phyloP scores from a whole-genome alignment of 139 green algal genomes.

The Pleodorina starrii region DNA sequence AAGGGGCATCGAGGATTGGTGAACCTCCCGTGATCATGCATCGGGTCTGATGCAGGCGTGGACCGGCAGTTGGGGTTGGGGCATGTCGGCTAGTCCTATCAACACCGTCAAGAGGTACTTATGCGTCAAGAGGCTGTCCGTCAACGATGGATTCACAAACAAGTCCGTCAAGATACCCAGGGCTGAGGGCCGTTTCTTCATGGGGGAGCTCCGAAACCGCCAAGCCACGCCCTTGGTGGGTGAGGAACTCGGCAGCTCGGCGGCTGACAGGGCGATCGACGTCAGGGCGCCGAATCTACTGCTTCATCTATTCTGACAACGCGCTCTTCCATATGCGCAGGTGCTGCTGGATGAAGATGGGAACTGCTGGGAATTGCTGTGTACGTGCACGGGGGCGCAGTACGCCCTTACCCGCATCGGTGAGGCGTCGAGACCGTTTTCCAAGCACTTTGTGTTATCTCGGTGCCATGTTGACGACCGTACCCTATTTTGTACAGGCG shows the following conservation, averaged over 20 bases:
- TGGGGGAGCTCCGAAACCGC: constrained; percentile 51
- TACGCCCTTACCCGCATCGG: constrained; percentile 52
- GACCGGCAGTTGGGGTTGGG: background rate
- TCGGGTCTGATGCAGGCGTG: background rate
- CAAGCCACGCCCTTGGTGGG: constrained; percentile 17
- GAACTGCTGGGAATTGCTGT: constrained; percentile 49
- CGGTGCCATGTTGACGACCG: too few relatives aligned
- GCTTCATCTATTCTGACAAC: background rate
- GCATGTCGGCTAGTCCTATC: background rate
- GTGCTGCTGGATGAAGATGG: constrained; percentile 50
- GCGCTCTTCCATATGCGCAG: background rate
- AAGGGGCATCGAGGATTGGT: too few relatives aligned
- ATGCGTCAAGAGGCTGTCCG: constrained; percentile 55
- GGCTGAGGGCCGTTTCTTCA: constrained; percentile 44
- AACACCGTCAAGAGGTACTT: constrained; percentile 16
- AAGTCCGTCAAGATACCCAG: constrained; percentile 58
- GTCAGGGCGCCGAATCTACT: background rate
- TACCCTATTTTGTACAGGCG: background rate
- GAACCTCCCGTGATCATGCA: too few relatives aligned
- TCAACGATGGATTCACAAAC: constrained; percentile 36
- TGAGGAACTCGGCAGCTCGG: too few relatives aligned
- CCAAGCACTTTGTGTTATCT: too few relatives aligned
- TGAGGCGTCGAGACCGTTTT: too few relatives aligned
- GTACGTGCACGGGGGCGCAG: constrained; percentile 50
- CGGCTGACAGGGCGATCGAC: background rate